Base-by-base conservation (phyloP, 768 basidiomycete genomes). In the Cystofilobasidium bisporidii region DNA sequence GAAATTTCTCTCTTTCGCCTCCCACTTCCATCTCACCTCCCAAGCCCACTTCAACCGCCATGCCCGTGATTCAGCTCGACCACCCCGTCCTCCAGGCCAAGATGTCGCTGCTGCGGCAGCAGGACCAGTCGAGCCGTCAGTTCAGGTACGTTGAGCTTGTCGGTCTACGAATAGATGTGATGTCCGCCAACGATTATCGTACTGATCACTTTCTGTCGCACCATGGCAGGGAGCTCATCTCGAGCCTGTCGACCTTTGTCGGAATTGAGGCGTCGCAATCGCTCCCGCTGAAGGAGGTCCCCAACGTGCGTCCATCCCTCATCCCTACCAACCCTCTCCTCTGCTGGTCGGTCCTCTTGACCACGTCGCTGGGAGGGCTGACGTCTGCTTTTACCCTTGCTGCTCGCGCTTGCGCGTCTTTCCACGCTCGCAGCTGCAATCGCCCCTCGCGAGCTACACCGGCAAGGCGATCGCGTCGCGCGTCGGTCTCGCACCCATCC, bases 401-500 rank as follows among this genome's bases (percentile, higher is more conserved):
- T 30, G n/a, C n/a, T n/a, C n/a, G n/a, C n/a, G n/a, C n/a, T n/a
- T n/a, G n/a, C n/a, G n/a, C n/a, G n/a, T n/a, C n/a, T n/a, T n/a
- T 43, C 20, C 18, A 10, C 36, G 53, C 36, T 36, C 33, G 22
- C 61, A 64, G 65, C 62, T 64, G 47, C 76, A 85, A 80, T 86
- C 89, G 0, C 93, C 94, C 1, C 80, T 97, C 20, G 85, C 83
- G 2, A 76, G 83, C 3, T 97, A 91, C 78, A 86, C 81, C 22
- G 94, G 93, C 28, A 83, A 84, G 5, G 77, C 75, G 30, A 82
- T 98, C 76, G 87, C 86, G 72, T 83, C 87, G 11, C 82, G 84
- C 56, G 83, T 98, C 63, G 94, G 90, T 6, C 78, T 98, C 63
- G 86, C 89, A 2, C 94, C 94, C 47, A 90, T 98, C 72, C 80